Conservation (phyloP, 768 basidiomycete genomes). For the Phanerochaete carnosa region DNA sequence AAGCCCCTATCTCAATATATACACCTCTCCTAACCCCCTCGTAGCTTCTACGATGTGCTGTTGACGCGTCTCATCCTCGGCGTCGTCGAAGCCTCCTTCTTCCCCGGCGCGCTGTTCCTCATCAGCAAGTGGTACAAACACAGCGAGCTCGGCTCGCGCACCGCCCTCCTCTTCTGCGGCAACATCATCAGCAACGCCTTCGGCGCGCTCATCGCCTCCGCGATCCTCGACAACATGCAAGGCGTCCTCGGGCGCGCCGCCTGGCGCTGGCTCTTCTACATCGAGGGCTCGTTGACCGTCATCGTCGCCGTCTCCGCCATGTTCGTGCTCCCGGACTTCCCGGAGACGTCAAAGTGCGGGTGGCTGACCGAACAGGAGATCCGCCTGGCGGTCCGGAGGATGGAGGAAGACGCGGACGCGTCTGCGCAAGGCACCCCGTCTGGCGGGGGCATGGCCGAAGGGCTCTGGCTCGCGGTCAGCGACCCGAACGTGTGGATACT, state of each 20-base stretch:
- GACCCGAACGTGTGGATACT: slow-evolving; percentile 89
- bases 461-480: slow-evolving; percentile 56
- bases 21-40: not conserved
- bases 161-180: slow-evolving; percentile 70
- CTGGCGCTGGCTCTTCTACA: slow-evolving; percentile 72
- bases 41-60: slow-evolving; percentile 55
- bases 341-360: slow-evolving; percentile 41
- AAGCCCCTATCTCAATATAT: not conserved
- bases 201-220: slow-evolving; percentile 75
- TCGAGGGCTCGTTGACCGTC: slow-evolving; percentile 60
- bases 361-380: slow-evolving; percentile 61
- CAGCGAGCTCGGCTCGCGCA: slow-evolving; percentile 65
- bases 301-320: slow-evolving; percentile 52
- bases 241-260: slow-evolving; percentile 63
- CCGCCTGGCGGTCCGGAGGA: slow-evolving; percentile 51
- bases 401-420: slow-evolving; percentile 61
- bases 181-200: slow-evolving; percentile 80
- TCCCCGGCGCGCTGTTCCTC: slow-evolving; percentile 63
- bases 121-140: slow-evolving; percentile 74
- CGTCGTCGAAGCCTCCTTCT: slow-evolving; percentile 56
- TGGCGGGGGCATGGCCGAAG: slow-evolving; percentile 29
- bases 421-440: slow-evolving; percentile 37
- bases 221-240: slow-evolving; percentile 72
- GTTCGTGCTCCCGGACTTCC: slow-evolving; percentile 74
- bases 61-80: slow-evolving; percentile 75